Percentiles rank a stretch among this genome's conserved stretches.
These are phyloP conservation scores for Ceratocystiopsis minuta DNA, from an alignment of 2,329 filamentous ascomycete species.

Conservation along the genomic window DNA sequence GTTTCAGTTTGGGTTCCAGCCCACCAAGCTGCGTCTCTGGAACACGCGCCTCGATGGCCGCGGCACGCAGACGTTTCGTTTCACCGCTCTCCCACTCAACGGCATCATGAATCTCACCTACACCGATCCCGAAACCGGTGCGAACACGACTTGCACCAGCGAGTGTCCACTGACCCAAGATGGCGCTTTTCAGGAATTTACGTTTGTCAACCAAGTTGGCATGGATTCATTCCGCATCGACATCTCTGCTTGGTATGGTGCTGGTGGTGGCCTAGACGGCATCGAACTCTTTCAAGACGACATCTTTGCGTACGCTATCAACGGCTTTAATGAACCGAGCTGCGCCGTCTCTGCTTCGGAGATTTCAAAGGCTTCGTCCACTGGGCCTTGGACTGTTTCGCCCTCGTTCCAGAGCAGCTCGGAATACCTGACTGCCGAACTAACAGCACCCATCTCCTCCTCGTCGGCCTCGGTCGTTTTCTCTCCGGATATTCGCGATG, in stretches of 20 bases:
- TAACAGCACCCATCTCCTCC: conserved; percentile 37
- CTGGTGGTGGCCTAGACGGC: conserved; percentile 66
- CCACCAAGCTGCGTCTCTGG: conserved; percentile 71
- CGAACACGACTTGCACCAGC: conserved; percentile 56
- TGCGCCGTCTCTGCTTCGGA: conserved; percentile 46
- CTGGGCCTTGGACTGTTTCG: conserved; percentile 56
- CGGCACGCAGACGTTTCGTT: conserved; percentile 76
- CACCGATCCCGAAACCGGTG: conserved; percentile 52
- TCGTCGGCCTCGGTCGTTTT: conserved; percentile 56
- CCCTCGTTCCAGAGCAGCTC: conserved; percentile 53
- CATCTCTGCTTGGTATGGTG: conserved; percentile 73
- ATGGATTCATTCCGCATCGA: conserved; percentile 80
- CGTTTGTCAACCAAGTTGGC: conserved; percentile 71
- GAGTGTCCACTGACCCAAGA: conserved; percentile 70
- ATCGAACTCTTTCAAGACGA: conserved; percentile 77
- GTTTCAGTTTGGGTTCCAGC: conserved; percentile 70
- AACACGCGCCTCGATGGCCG: conserved; percentile 74
- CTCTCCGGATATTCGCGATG: conserved; percentile 65
- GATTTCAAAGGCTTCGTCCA: conserved; percentile 47
- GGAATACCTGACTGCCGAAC: conserved; percentile 54
- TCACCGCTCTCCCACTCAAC: conserved; percentile 65
- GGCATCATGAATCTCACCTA: conserved; percentile 97
- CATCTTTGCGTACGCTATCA: conserved; percentile 70
- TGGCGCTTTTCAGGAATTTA: conserved; percentile 67
- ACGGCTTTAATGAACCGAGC: conserved; percentile 71